A percentile compares a stretch with the other conserved stretches of the same genome.
Conservation (phyloP, 2,329 filamentous ascomycete species). For the Botrytis cinerea region DNA sequence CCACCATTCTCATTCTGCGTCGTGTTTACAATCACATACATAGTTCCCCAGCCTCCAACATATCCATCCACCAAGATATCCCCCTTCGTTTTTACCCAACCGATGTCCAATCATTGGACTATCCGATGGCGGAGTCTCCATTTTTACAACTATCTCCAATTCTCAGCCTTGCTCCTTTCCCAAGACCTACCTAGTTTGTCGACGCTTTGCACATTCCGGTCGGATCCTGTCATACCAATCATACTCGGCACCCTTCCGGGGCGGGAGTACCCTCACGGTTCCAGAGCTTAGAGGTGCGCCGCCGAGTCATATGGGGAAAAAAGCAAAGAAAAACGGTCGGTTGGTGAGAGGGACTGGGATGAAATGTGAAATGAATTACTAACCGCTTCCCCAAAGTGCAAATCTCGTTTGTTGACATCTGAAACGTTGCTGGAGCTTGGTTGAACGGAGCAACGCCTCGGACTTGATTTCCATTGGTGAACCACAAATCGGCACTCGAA, state of each 20-base stretch:
- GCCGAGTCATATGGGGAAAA: background rate
- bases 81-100: conserved; percentile 1
- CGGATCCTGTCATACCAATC: background rate
- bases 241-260: conserved; percentile 7
- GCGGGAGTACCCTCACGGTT: conserved; percentile 13
- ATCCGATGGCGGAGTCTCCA: conserved; percentile 14
- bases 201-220: background rate
- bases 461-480: conserved; percentile 5
- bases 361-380: background rate
- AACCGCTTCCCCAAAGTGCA: background rate
- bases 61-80: background rate
- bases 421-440: conserved; percentile 1
- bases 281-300: background rate
- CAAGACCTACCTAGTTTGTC: background rate
- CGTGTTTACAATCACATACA: background rate
- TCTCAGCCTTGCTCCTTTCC: conserved; percentile 11
- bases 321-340: background rate
- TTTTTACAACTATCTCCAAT: conserved; percentile 6
- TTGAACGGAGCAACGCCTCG: conserved; percentile 2
- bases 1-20: too few relatives aligned
- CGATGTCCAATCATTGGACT: conserved; percentile 18
- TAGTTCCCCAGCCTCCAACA: conserved; percentile 13
- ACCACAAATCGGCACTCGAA: background rate
- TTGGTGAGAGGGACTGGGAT: conserved; percentile 1
- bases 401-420: conserved; percentile 14